These are phyloP conservation scores for Aspergillus sclerotiicarbonarius DNA, from an alignment of 495 filamentous ascomycete species.

Conservation along the genomic window DNA sequence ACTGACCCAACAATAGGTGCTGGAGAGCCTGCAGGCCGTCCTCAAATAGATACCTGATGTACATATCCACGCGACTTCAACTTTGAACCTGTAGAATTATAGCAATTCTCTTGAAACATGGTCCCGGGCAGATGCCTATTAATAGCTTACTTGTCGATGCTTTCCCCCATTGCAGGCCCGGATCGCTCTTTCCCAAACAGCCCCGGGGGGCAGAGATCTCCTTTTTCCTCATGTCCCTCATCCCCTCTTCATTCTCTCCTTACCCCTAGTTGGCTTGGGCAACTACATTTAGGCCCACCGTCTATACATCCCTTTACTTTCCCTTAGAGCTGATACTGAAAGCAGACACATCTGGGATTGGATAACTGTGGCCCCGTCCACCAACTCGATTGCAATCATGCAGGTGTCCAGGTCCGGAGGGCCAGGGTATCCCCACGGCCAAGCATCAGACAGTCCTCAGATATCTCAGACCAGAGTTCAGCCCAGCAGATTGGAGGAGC, in stretches of 20 bases:
- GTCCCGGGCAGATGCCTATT: constrained; percentile 2
- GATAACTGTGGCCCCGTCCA: background rate
- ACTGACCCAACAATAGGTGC: constrained; percentile 48
- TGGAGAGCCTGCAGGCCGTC: constrained; percentile 71
- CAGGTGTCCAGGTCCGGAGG: background rate
- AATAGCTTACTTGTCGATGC: constrained; percentile 10
- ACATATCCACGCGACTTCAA: constrained; percentile 40
- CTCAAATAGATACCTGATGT: constrained; percentile 63
- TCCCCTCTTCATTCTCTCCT: background rate
- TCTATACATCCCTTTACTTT: background rate
- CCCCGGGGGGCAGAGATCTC: background rate
- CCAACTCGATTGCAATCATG: background rate
- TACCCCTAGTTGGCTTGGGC: background rate
- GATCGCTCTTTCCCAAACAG: constrained; percentile 10
- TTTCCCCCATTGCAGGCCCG: constrained; percentile 9
- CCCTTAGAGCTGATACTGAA: background rate
- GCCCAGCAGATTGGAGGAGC: background rate
- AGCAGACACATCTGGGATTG: background rate
- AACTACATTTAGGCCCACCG: background rate
- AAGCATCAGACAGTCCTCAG: background rate
- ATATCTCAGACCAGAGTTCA: background rate
- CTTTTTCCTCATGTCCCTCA: constrained; percentile 12
- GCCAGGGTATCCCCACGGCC: background rate
- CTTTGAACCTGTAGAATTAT: constrained; percentile 46
- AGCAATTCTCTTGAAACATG: constrained; percentile 34